Evolutionary conservation across 2,329 filamentous ascomycete genomes (phyloP), one percentile per base, ranked within the genome.

Genomic region (Gremmenia infestans): DNA sequence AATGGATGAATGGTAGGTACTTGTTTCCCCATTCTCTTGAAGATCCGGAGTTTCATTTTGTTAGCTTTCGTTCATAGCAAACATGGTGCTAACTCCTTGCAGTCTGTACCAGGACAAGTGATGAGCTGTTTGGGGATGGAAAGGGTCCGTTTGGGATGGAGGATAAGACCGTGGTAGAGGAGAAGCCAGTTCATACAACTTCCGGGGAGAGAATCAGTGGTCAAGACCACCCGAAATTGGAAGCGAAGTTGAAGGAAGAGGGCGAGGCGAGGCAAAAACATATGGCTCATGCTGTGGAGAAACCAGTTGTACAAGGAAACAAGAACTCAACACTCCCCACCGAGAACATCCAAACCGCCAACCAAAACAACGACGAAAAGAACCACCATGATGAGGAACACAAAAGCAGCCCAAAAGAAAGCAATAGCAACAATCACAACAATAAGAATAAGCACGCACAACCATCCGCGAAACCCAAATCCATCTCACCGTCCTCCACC

Each of bases 51-150:
- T 2, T 68, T 74, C 22, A 74, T 28, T 7, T 28, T 28, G 1
- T 9, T 28, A 28, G 28, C 9, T 28, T 28, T 9, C 28, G 9
- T 28, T 28, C 28, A 9, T 28, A 28, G 2, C 8, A 9, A 8
- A 2, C 28, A 28, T 9, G 28, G 28, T 28, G 9, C 28, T 28
- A 28, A 28, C 28, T 28, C 28, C 28, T 28, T 9, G 28, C 28
- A 28, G 28, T 28, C 28, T 28, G 28, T 17, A 9, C 22, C 23
- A 6, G 42, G 1, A 45, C 42, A 2, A 45, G 76, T 35, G 69
- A 72, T 7, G 72, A 72, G 36, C 65, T 80, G 0, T 81, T 82
- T 60, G 66, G 69, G 7, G 79, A 81, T 61, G 73, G 71, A 0
- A 70, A 72, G 25, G 78, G 77, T 0, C 61, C 58, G 1, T 77